Evolutionary conservation across 2,329 filamentous ascomycete species (phyloP), one percentile per base, ranked within the genome.

Genomic region (Exserohilum turcica): DNA sequence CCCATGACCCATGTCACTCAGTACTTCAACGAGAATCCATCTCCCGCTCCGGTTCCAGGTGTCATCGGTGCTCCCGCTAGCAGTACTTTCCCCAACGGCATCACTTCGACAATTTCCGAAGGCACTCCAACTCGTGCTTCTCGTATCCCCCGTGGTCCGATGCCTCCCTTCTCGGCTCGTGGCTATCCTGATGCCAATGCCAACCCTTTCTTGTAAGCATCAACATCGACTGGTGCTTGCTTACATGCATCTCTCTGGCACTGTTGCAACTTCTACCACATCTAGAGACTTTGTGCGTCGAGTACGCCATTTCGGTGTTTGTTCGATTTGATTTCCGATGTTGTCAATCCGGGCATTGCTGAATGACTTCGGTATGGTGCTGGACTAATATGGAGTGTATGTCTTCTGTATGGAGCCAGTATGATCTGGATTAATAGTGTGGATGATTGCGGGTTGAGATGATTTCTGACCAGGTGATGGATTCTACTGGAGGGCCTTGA

Each of bases 1-100:
- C 67, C 69, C 13, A 51, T 64, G 48, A 59, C 58, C 8, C 60
- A 62, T 15, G 48, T 67, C 27, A 48, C 53, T 1, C 58, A 62
- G 43, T 66, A 67, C 49, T 58, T 67, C 31, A 35, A 58, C 4
- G 55, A 64, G 35, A 54, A 54, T 5, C 35, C 57, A 12, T 24
- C 48, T 48, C 50, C 55, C 42, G 33, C 48, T 44, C 46, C 45
- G 40, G 39, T 47, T 16, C 42, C 54, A 13, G 67, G 67, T 42
- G 55, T 66, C 43, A 70, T 72, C 21, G 66, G 58, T 32, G 62
- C 49, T 19, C 56, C 65, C 13, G 39, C 50, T 37, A 43, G 43
- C 49, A 52, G 29, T 16, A 39, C 46, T 32, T 55, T 51, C 16
- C 18, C 37, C 24, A 29, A 24, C 27, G 13, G 31, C 28, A n/a